Percentiles rank a stretch among this genome's conserved stretches.
Evolutionary conservation across 192 early-diverging fungal genomes (phyloP).

Genomic region (Chytriomyces confervae): DNA sequence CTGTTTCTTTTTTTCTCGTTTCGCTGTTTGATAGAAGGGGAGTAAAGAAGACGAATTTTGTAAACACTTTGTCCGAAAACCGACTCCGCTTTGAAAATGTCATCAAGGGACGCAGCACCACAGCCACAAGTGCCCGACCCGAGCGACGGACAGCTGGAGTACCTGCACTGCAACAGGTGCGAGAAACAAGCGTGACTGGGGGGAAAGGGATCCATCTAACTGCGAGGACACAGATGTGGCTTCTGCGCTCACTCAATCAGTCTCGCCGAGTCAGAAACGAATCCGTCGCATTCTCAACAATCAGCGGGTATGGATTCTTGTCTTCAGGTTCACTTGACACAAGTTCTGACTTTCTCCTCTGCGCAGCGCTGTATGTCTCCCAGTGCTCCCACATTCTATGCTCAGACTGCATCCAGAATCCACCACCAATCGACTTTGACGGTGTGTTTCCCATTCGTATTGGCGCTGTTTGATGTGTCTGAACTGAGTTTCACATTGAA

Average conservation of each 20-base stretch:
- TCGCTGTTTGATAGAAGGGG: neutral
- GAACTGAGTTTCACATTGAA: too few species aligned
- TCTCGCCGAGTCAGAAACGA: neutral
- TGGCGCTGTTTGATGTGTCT: too few species aligned
- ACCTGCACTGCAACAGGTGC: constrained; percentile 27
- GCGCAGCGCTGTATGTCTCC: constrained; percentile 5
- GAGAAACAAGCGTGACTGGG: neutral
- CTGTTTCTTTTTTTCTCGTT: neutral
- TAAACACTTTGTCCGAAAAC: neutral
- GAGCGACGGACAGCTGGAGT: constrained; percentile 1
- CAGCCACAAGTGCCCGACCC: constrained; percentile 4
- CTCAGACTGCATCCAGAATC: constrained; percentile 2
- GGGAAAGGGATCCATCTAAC: neutral
- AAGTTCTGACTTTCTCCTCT: neutral
- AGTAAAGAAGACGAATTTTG: neutral
- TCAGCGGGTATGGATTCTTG: neutral
- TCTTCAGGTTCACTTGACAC: neutral
- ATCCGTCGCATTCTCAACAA: neutral
- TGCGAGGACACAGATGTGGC: neutral
- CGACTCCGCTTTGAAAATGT: neutral
- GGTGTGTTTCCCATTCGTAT: too few species aligned
- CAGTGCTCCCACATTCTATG: constrained; percentile 27
- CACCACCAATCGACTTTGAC: neutral
- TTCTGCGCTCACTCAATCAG: neutral
- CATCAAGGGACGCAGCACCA: neutral